phyloP scores from a whole-genome alignment of 139 green algal species.

The Chlorella sp. region DNA sequence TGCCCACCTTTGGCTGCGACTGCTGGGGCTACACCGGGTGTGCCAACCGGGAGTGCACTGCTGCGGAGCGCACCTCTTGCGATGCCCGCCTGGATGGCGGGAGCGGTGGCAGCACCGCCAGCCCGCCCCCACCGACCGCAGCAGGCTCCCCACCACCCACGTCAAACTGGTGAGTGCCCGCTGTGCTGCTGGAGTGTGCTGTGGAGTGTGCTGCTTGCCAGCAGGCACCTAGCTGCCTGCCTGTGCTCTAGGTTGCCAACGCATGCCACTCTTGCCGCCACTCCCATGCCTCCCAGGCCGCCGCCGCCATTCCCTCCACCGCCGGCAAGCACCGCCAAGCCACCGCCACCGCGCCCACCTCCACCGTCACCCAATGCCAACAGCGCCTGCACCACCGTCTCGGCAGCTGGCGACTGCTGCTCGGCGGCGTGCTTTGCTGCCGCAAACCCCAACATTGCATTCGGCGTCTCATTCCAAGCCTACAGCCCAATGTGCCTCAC shows the following conservation, averaged over 20 bases:
- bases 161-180: too few species aligned
- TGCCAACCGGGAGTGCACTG: neutral
- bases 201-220: too few species aligned
- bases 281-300: neutral
- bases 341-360: neutral
- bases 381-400: neutral
- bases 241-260: neutral
- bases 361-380: neutral
- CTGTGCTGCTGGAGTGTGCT: too few species aligned
- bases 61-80: neutral
- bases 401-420: neutral
- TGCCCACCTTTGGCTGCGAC: constrained; percentile 1
- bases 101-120: too few species aligned
- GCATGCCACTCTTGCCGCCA: too few species aligned
- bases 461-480: neutral
- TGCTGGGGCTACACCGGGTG: constrained; percentile 8
- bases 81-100: neutral
- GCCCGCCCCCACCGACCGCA: too few species aligned
- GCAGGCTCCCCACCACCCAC: too few species aligned
- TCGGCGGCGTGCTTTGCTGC: neutral
- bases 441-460: neutral
- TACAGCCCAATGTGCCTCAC: neutral
- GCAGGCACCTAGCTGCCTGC: neutral
- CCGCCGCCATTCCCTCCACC: too few species aligned
- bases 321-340: too few species aligned